These are phyloP conservation scores for Daedaleopsis sinensis DNA, from an alignment of 768 basidiomycete species.

Conservation along the genomic window DNA sequence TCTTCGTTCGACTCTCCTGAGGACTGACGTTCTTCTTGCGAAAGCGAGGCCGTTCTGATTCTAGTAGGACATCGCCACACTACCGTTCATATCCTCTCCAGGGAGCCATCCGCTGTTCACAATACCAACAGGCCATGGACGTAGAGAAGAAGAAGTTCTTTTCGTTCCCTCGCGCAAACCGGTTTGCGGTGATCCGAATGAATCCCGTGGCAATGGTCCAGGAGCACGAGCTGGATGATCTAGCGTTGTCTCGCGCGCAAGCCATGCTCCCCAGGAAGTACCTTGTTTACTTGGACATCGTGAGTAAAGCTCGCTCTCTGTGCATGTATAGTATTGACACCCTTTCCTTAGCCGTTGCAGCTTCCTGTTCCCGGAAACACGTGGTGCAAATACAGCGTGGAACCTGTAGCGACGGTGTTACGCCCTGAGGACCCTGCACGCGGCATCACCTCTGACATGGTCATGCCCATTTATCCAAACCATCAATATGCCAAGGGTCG, in stretches of 20 bases:
- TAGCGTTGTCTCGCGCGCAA: background rate
- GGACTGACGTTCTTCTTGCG: too few relatives aligned
- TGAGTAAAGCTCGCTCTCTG: background rate
- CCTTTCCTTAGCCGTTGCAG: background rate
- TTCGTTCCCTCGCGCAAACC: background rate
- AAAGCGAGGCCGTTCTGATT: too few relatives aligned
- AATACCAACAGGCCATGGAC: too few relatives aligned
- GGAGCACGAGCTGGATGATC: background rate
- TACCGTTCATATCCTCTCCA: too few relatives aligned
- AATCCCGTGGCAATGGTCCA: background rate
- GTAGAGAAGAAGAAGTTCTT: too few relatives aligned
- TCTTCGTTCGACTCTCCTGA: too few relatives aligned
- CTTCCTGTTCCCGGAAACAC: background rate
- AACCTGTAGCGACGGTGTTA: background rate
- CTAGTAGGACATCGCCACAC: too few relatives aligned
- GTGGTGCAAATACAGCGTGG: constrained; percentile 6
- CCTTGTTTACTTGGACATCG: background rate
- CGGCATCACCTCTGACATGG: constrained; percentile 13
- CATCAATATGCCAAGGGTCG: background rate
- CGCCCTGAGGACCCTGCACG: background rate
- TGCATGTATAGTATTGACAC: background rate
- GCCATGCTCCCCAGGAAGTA: background rate
- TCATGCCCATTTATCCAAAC: constrained; percentile 9
- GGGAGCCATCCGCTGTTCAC: too few relatives aligned
- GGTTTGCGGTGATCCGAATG: background rate